These are phyloP conservation scores for Eucalyptus cloeziana DNA, from an alignment of 345 rosid genomes.

Conservation along the genomic window DNA sequence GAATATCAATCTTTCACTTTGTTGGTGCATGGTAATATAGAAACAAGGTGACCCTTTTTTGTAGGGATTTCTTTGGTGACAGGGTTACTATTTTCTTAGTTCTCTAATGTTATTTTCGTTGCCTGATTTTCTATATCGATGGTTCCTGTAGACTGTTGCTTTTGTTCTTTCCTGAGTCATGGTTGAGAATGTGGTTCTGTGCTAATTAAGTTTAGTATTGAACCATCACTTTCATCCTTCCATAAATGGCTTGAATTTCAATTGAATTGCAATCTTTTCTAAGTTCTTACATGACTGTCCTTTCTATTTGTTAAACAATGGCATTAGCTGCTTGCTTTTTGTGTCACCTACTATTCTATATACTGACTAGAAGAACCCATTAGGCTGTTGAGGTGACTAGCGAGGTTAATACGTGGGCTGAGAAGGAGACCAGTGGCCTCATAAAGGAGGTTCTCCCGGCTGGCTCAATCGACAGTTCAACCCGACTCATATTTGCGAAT, in stretches of 20 bases:
- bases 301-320: neutral
- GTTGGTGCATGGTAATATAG: neutral
- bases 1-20: neutral
- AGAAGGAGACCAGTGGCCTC: conserved; percentile 59
- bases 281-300: neutral
- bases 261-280: neutral
- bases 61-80: neutral
- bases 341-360: neutral
- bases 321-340: neutral
- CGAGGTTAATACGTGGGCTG: conserved; percentile 77
- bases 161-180: neutral
- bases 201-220: neutral
- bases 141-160: neutral
- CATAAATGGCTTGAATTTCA: neutral
- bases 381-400: conserved; percentile 55
- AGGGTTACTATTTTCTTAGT: neutral
- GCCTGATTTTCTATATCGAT: neutral
- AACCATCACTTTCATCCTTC: neutral
- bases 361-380: neutral
- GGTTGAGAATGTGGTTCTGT: neutral
- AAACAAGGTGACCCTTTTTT: neutral
- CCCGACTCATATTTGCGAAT: conserved; percentile 58
- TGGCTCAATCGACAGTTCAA: conserved; percentile 37
- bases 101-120: neutral
- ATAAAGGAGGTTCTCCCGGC: conserved; percentile 63